Evolutionary conservation across 1,284 basidiomycete species (phyloP), one percentile per base, ranked within the genome.

Genomic region (Ganoderma leucocontextum): DNA sequence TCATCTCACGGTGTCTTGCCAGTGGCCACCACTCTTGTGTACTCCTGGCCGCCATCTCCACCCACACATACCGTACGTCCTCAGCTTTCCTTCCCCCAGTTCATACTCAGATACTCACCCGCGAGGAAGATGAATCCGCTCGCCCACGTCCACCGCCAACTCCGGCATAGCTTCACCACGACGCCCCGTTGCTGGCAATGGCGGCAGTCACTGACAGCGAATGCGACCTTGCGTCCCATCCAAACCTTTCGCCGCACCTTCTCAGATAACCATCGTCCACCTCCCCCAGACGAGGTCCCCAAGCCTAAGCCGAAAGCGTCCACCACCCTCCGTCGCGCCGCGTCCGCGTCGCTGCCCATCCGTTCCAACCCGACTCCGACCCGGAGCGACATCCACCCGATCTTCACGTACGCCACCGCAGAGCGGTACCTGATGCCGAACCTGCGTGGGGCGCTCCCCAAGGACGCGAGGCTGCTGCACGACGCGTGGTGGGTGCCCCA

Each of bases 361-460:
- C 91, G 93, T 62, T 82, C 88, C 33, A 94, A 92, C 75, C 93
- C 91, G 29, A 94, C 90, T 10, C 92, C 93, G 13, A 94, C 93
- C 10, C 85, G 91, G 64, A 87, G 92, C 52, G 82, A 87, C 49
- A 95, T 95, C 67, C 87, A 89, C 71, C 84, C 92, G 1, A 87
- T 95, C 2, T 87, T 90, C 64, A 94, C 93, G 0, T 84, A 93
- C 39, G 87, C 92, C 1, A 95, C 93, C 0, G 91, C 93, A 0
- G 92, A 94, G 75, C 86, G 90, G 38, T 95, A 92, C 74, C 72
- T 89, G 33, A 84, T 93, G 9, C 83, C 86, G 4, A 85, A 86
- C 35, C 80, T 94, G 10, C 85, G 86, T 22, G 73, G 75, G 12
- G 84, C 84, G 39, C 83, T 91, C 8, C 89, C 91, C 0, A 68